Evolutionary conservation across 2,329 filamentous ascomycete species (phyloP).

Genomic region (Diaporthe citrichinensis): DNA sequence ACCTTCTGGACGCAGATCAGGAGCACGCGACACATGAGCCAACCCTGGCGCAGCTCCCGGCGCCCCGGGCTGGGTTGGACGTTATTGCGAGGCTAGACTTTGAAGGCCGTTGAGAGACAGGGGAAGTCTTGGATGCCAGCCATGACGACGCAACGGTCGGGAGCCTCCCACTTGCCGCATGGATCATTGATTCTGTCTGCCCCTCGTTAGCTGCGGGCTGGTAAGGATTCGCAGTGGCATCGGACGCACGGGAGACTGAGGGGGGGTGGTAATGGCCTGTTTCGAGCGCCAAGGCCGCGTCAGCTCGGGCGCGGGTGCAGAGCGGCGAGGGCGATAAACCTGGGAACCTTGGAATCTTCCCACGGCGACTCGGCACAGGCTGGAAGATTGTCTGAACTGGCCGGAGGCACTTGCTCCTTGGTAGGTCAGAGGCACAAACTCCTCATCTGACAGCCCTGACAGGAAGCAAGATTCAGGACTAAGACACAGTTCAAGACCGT

Average conservation of each 20-base stretch:
- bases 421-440: not conserved
- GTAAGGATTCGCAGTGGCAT: constrained; percentile 1
- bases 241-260: not conserved
- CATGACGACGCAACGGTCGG: constrained; percentile 19
- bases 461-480: not conserved
- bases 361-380: not conserved
- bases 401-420: constrained; percentile 14
- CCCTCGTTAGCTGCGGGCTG: not conserved
- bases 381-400: not conserved
- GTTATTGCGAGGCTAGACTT: not conserved
- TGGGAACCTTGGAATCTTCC: not conserved
- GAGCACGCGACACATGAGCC: constrained; percentile 11
- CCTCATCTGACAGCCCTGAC: not conserved
- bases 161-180: constrained; percentile 26
- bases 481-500: constrained; percentile 4
- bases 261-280: constrained; percentile 28
- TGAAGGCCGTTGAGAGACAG: not conserved
- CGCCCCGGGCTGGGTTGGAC: constrained; percentile 2
- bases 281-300: constrained; percentile 33
- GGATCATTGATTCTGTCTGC: not conserved
- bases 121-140: not conserved
- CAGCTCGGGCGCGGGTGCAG: constrained; percentile 20
- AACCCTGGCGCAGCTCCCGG: constrained; percentile 6
- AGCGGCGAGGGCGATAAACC: not conserved
- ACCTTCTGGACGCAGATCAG: constrained; percentile 6